phyloP scores from a whole-genome alignment of 371 early-diverging fungal genomes.

The Lichtheimia hyalospora region DNA sequence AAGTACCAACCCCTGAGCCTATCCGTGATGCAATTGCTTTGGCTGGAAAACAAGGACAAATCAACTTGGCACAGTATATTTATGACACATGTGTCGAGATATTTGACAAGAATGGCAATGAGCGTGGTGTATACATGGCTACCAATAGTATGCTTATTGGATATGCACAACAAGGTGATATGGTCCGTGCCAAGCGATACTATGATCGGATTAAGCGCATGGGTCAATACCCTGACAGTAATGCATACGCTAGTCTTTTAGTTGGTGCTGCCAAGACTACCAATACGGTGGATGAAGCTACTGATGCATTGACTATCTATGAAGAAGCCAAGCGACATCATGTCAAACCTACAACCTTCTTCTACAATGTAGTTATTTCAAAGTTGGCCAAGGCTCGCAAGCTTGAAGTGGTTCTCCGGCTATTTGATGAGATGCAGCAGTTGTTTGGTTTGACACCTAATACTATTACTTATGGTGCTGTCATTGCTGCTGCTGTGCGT shows the following conservation, averaged over 20 bases:
- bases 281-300: constrained; percentile 47
- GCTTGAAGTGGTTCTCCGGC: constrained; percentile 51
- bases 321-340: constrained; percentile 61
- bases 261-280: constrained; percentile 45
- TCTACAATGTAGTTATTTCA: constrained; percentile 66
- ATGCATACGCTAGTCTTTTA: constrained; percentile 41
- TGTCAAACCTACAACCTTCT: constrained; percentile 61
- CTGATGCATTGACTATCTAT: constrained; percentile 53
- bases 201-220: constrained; percentile 53
- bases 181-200: constrained; percentile 54
- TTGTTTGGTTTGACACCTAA: constrained; percentile 51
- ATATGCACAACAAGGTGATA: constrained; percentile 55
- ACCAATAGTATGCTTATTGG: constrained; percentile 61
- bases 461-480: constrained; percentile 61
- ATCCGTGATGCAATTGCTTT: constrained; percentile 47
- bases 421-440: constrained; percentile 63
- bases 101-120: neutral
- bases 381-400: constrained; percentile 67
- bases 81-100: constrained; percentile 23
- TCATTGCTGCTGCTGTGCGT: constrained; percentile 64
- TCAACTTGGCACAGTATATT: constrained; percentile 29
- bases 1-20: constrained; percentile 34
- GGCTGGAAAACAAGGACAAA: constrained; percentile 46
- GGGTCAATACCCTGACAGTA: constrained; percentile 45
- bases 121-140: constrained; percentile 34